A percentile compares a stretch with the other conserved stretches of the same genome.
Conservation (phyloP, 805 yeast genomes). For the Candida mattraensis region DNA sequence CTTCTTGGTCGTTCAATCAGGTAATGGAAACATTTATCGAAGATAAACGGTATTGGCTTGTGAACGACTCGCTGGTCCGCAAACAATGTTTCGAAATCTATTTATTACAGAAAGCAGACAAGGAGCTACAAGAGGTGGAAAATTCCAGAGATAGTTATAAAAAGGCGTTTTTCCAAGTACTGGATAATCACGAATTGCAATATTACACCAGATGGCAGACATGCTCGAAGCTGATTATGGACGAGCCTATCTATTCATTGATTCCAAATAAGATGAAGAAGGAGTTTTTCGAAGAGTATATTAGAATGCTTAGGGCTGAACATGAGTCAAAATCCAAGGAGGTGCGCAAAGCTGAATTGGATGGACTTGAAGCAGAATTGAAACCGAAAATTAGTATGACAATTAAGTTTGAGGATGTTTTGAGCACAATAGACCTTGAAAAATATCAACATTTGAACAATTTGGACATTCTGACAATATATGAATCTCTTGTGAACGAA, state of each 20-base stretch:
- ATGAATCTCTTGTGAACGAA: constrained; percentile 35
- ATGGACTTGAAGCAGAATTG: constrained; percentile 54
- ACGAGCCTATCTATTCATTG: constrained; percentile 67
- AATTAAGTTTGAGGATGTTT: constrained; percentile 20
- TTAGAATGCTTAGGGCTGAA: constrained; percentile 37
- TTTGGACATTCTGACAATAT: constrained; percentile 59
- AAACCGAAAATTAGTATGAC: constrained; percentile 15
- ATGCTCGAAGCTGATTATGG: constrained; percentile 48
- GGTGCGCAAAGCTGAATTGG: constrained; percentile 47
- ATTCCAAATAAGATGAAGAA: constrained; percentile 58
- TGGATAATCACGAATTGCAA: constrained; percentile 44
- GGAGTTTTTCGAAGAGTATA: constrained; percentile 53
- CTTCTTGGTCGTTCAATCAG: constrained; percentile 71
- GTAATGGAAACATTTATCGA: constrained; percentile 58
- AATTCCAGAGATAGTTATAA: constrained; percentile 55
- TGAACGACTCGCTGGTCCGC: constrained; percentile 60
- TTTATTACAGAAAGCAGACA: constrained; percentile 47
- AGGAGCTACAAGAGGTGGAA: constrained; percentile 53
- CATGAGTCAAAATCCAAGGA: constrained; percentile 28
- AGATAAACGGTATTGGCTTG: constrained; percentile 67
- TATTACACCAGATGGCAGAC: constrained; percentile 67
- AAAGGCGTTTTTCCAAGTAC: constrained; percentile 48
- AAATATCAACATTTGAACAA: constrained; percentile 41
- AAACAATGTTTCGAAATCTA: constrained; percentile 65
- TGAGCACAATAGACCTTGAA: constrained; percentile 8